These are phyloP conservation scores for Tylopilus sp. DNA, from an alignment of 768 basidiomycete genomes.

Conservation along the genomic window DNA sequence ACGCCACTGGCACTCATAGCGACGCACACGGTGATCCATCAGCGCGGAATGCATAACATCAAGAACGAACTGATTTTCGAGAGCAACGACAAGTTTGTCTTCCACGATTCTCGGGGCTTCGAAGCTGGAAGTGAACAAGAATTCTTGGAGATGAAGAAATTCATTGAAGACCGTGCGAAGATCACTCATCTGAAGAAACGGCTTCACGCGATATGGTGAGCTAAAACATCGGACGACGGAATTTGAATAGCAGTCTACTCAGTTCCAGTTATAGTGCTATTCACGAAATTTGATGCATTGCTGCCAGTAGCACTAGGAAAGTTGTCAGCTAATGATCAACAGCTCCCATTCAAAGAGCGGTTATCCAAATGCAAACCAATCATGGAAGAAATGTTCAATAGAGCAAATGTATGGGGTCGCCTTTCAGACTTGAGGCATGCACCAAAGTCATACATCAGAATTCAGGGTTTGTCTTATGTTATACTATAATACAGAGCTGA, in stretches of 20 bases:
- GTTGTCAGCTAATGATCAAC: neutral
- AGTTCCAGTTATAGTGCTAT: neutral
- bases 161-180: slow-evolving; percentile 1
- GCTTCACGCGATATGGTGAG: slow-evolving; percentile 6
- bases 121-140: slow-evolving; percentile 5
- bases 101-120: no score
- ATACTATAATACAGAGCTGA: no score
- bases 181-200: slow-evolving; percentile 1
- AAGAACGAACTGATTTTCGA: no score
- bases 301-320: no score
- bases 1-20: no score
- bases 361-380: neutral
- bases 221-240: rapidly evolving
- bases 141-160: slow-evolving; percentile 2
- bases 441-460: neutral
- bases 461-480: neutral
- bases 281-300: no score
- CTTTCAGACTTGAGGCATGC: neutral
- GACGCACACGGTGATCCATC: no score
- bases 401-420: neutral
- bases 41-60: no score
- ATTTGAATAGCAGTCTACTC: neutral
- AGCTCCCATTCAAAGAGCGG: neutral
- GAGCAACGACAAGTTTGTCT: no score
- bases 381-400: neutral